These are phyloP conservation scores for Epichloe hybrida DNA, from an alignment of 2,329 filamentous ascomycete genomes.

Conservation along the genomic window DNA sequence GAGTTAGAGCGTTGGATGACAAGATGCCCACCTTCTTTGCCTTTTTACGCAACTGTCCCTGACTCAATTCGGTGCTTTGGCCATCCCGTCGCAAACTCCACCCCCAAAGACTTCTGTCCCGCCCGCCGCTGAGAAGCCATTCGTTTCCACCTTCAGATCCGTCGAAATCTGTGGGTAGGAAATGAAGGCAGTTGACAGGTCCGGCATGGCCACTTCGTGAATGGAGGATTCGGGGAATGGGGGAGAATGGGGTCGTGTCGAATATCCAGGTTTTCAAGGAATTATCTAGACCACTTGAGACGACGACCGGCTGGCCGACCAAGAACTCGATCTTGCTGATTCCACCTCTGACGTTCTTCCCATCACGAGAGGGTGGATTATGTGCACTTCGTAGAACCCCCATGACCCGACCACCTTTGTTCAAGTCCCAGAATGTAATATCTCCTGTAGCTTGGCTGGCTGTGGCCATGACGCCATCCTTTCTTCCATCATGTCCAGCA, in stretches of 20 bases:
- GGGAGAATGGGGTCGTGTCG: conserved; percentile 76
- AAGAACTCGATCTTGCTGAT: conserved; percentile 85
- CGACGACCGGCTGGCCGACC: conserved; percentile 72
- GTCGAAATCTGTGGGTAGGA: conserved; percentile 79
- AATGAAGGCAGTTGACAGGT: conserved; percentile 68
- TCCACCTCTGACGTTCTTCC: conserved; percentile 53
- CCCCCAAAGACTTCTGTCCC: conserved; percentile 86
- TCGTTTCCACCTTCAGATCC: conserved; percentile 81
- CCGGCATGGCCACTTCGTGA: conserved; percentile 79
- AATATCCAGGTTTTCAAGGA: conserved; percentile 95
- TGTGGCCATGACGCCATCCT: conserved; percentile 88
- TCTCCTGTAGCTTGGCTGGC: conserved; percentile 68
- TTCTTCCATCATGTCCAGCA: conserved; percentile 73
- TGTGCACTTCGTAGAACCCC: conserved; percentile 82
- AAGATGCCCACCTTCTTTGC: conserved; percentile 76
- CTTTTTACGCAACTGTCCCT: conserved; percentile 81
- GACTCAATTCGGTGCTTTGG: conserved; percentile 85
- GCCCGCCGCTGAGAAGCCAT: conserved; percentile 82
- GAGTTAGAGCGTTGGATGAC: conserved; percentile 38
- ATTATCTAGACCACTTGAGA: conserved; percentile 88
- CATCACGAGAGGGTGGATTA: conserved; percentile 51
- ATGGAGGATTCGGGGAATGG: conserved; percentile 78
- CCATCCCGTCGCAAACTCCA: conserved; percentile 92
- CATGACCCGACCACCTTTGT: conserved; percentile 72
- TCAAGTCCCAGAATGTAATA: conserved; percentile 92